Evolutionary conservation across 768 basidiomycete species (phyloP), one percentile per base, ranked within the genome.

Genomic region (Lentinula aciculospora): DNA sequence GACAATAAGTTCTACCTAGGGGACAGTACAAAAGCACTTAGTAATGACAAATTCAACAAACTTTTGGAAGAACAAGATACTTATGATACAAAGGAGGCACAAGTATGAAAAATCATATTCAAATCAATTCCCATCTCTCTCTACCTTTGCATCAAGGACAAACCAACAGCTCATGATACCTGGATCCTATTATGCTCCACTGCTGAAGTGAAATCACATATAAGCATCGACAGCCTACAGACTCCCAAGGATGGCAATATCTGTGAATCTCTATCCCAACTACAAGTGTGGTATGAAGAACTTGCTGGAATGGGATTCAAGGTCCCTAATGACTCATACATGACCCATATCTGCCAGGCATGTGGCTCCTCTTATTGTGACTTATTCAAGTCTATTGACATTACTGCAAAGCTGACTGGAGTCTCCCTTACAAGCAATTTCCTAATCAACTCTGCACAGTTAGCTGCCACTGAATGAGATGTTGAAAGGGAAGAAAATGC

Each of bases 231-330:
- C 3, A 58, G 64, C 53, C 61, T 60, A 5, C 61, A 66, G 3
- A 69, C 61, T 12, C 54, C 57, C 12, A 28, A 27, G n/a, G 63
- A 63, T 0, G 56, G 60, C 7, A 56, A 44, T 40, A 56, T 64
- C 6, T 19, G 58, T 28, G 39, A 48, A 15, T 58, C 58, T 31
- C 42, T 61, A 50, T 40, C 51, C 10, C 50, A 58, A 34, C 56
- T 60, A 44, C 13, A 60, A 44, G 29, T 51, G 13, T 57, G 60
- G 47, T 82, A 83, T 77, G 63, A 60, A 71, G 61, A n/a, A 8
- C 34, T n/a, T 3, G 4, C 31, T 47, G 34, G 17, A 9, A 23
- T 15, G 8, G 17, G 21, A 12, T 13, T 27, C 6, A 48, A 42
- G 3, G 9, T 61, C 8, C 17, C 31, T 17, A 29, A 47, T n/a